phyloP scores from a whole-genome alignment of 352 stramenopile species.

The Phytophthora aleatoria region DNA sequence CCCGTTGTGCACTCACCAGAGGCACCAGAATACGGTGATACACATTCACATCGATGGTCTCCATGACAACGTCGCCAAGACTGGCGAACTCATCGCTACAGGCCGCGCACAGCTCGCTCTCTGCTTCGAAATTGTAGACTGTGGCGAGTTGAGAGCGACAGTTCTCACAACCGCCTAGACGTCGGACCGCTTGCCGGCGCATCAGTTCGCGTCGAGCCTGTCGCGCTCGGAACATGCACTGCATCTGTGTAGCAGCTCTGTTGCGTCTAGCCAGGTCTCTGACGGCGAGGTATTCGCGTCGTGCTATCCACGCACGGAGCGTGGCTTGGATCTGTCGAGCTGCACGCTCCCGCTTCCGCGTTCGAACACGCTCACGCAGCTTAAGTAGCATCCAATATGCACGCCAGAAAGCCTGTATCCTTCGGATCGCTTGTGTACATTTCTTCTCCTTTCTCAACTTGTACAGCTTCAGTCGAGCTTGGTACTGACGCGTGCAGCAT shows the following conservation, averaged over 20 bases:
- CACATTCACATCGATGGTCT: conserved; percentile 32
- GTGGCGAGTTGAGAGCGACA: conserved; percentile 44
- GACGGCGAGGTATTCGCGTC: conserved; percentile 32
- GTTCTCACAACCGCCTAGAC: conserved; percentile 44
- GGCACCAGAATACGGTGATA: conserved; percentile 40
- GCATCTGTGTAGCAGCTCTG: conserved; percentile 45
- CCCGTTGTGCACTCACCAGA: conserved; percentile 37
- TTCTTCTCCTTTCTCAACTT: conserved; percentile 22
- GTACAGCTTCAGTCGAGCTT: conserved; percentile 13
- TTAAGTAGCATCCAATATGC: conserved; percentile 29
- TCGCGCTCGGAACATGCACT: conserved; percentile 44
- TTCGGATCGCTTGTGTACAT: conserved; percentile 18
- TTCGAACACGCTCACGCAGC: conserved; percentile 13
- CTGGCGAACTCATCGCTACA: conserved; percentile 34
- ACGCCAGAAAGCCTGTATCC: conserved; percentile 47
- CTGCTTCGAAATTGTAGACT: conserved; percentile 43
- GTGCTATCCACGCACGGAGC: conserved; percentile 22
- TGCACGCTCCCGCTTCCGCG: conserved; percentile 17
- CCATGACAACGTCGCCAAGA: conserved; percentile 7
- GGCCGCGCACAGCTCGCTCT: conserved; percentile 37
- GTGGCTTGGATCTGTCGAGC: conserved; percentile 31
- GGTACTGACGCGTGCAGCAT: conserved; percentile 26
- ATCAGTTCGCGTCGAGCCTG: conserved; percentile 36
- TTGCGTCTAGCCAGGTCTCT: conserved; percentile 36
- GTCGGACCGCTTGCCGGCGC: conserved; percentile 40